Evolutionary conservation across 169 alveolate genomes (phyloP).

Genomic region (Toxoplasma gondii): DNA sequence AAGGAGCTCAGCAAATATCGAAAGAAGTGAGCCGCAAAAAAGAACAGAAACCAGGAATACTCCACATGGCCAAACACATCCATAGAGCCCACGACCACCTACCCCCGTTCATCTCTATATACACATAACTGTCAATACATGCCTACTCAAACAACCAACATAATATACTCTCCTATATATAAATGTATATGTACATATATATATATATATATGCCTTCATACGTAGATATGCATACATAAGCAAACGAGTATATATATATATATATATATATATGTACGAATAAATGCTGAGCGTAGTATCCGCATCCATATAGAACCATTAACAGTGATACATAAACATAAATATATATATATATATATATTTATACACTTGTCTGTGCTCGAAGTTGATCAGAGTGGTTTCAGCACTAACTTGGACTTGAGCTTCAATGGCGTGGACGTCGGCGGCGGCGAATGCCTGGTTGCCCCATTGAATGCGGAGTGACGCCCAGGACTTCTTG

Average conservation of each 20-base stretch:
- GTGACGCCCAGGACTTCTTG: slow-evolving; percentile 56
- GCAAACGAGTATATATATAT: neutral
- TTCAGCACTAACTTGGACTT: neutral
- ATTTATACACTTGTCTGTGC: neutral
- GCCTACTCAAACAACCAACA: no score
- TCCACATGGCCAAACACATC: no score
- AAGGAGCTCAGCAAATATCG: no score
- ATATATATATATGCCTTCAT: neutral
- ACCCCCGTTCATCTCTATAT: no score
- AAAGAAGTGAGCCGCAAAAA: no score
- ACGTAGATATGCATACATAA: neutral
- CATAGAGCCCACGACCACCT: no score
- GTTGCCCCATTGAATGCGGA: neutral
- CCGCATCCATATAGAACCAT: neutral
- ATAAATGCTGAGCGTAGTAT: neutral
- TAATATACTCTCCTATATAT: no score
- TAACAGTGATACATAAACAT: neutral
- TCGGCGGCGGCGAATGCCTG: slow-evolving; percentile 10
- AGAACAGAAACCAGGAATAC: no score
- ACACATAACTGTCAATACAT: no score
- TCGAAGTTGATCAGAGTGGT: neutral
- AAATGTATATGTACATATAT: neutral
- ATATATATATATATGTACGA: neutral
- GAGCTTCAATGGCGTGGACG: neutral
- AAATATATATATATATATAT: neutral